phyloP scores from a whole-genome alignment of 1,284 basidiomycete genomes.

The Chalciporus sp. region DNA sequence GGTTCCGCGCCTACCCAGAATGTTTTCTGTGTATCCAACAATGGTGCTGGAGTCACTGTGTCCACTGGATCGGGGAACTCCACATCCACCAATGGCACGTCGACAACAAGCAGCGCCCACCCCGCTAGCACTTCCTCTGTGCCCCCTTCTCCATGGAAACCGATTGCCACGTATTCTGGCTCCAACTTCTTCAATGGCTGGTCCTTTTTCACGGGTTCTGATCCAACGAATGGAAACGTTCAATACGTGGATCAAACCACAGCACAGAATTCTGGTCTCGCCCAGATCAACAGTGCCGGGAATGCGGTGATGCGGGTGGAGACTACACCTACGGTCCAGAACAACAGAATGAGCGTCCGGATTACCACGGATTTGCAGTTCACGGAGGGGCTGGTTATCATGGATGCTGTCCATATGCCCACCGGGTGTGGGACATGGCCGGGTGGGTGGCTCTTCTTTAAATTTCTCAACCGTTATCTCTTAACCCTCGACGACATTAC shows the following conservation, averaged over 20 bases:
- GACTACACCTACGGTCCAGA: slow-evolving; percentile 69
- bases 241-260: slow-evolving; percentile 58
- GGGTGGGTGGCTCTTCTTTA: slow-evolving; percentile 39
- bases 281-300: slow-evolving; percentile 64
- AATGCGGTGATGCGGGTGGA: slow-evolving; percentile 85
- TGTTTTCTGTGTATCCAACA: slow-evolving; percentile 33
- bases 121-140: slow-evolving; percentile 22
- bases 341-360: slow-evolving; percentile 73
- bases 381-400: slow-evolving; percentile 67
- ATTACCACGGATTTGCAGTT: slow-evolving; percentile 68
- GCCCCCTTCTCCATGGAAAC: slow-evolving; percentile 38
- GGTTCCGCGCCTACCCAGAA: slow-evolving; percentile 28
- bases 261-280: slow-evolving; percentile 52
- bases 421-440: slow-evolving; percentile 89
- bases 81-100: slow-evolving; percentile 19
- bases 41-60: slow-evolving; percentile 27
- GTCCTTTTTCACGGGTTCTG: slow-evolving; percentile 69
- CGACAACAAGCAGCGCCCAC: slow-evolving; percentile 21
- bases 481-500: slow-evolving; percentile 16
- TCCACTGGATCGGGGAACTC: slow-evolving; percentile 17
- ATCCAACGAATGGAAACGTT: slow-evolving; percentile 80
- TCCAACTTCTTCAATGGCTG: slow-evolving; percentile 79
- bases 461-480: slow-evolving; percentile 29
- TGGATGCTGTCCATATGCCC: slow-evolving; percentile 90
- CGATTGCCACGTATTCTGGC: slow-evolving; percentile 48